Base-by-base conservation (phyloP, 2,329 filamentous ascomycete genomes). In the Nigrograna mackinnonii region DNA sequence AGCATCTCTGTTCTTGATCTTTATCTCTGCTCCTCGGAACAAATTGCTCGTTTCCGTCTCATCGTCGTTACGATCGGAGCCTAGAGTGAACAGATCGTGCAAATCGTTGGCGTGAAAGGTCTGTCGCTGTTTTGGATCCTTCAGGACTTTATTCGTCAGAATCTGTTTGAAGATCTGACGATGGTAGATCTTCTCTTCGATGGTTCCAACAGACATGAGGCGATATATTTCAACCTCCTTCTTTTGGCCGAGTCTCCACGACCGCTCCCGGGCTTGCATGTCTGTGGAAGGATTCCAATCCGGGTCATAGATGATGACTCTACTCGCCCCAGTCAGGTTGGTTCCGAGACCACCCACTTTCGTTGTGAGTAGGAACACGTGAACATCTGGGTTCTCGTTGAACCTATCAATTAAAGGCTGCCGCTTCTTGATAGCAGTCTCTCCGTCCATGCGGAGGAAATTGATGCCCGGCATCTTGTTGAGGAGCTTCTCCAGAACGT, bases 271-370 rank as follows among this genome's bases (percentile, higher is more conserved):
- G 13, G 94, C 94, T 71, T 99, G 94, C 19, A 96, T 78, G 62
- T 99, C 94, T 0, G 92, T 97, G 0, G 92, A 96, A 2, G 92
- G 94, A 58, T 97, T 97, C 94, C 94, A 99, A 64, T 99, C 94
- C 0, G 94, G 95, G 60, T 99, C 95, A 62, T 94, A 99, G 41
- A 99, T 97, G 62, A 99, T 96, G 50, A 99, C 92, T 22, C 94
- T 84, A 63, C 96, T 89, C 4, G 94, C 94, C 6, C 94, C 94
- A 0, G 94, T 99, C 17, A 99, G 75, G 54, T 99, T 99, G 35
- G 96, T 87, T 5, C 94, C 94, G 12, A 99, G 75, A 1, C 94
- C 94, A 34, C 94, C 94, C 14, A 96, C 95, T 63, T 95, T 95
- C 1, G 95, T 99, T 0, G 94, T 97, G 41, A 99, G 79, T 2